Percentiles rank a stretch among this genome's conserved stretches.
Evolutionary conservation across 495 filamentous ascomycete species (phyloP).

Genomic region (Bacidia gigantensis): DNA sequence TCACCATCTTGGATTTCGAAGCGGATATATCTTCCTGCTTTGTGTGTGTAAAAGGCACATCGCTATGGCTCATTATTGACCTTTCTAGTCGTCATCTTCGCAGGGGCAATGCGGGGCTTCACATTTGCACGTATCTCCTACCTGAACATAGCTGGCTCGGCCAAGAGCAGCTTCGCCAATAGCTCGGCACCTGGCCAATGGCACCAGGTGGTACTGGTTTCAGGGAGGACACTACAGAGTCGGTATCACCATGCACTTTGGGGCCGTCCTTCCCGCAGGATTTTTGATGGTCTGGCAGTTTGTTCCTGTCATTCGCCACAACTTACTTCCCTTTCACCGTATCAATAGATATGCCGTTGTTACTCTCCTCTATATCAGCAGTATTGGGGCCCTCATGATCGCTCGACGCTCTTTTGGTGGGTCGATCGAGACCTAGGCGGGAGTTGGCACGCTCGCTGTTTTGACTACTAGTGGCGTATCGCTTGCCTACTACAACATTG

Average conservation of each 20-base stretch:
- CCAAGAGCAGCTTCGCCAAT: slow-evolving; percentile 10
- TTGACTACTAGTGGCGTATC: slow-evolving; percentile 22
- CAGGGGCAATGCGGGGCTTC: slow-evolving; percentile 11
- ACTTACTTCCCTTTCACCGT: slow-evolving; percentile 33
- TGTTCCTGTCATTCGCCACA: slow-evolving; percentile 35
- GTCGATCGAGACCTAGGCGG: slow-evolving; percentile 25
- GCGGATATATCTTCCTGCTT: slow-evolving; percentile 5
- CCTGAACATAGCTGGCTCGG: slow-evolving; percentile 5
- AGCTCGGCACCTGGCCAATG: slow-evolving; percentile 32
- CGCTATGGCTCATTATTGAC: background rate
- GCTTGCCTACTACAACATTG: slow-evolving; percentile 36
- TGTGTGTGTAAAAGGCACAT: background rate
- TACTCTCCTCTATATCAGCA: slow-evolving; percentile 26
- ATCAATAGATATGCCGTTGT: slow-evolving; percentile 38
- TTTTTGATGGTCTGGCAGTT: slow-evolving; percentile 38
- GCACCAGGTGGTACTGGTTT: slow-evolving; percentile 39
- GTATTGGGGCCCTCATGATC: slow-evolving; percentile 32
- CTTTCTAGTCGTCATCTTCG: slow-evolving; percentile 11
- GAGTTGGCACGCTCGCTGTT: slow-evolving; percentile 24
- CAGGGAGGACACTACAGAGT: slow-evolving; percentile 23
- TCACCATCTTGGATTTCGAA: slow-evolving; percentile 8
- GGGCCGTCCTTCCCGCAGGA: slow-evolving; percentile 29
- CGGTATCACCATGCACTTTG: slow-evolving; percentile 37
- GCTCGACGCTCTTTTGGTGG: slow-evolving; percentile 32
- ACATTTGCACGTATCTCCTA: slow-evolving; percentile 10